A percentile compares a stretch with the other conserved stretches of the same genome.
These are phyloP conservation scores for Wickerhamiella kurtzmanii DNA, from an alignment of 805 yeast genomes.

Conservation along the genomic window DNA sequence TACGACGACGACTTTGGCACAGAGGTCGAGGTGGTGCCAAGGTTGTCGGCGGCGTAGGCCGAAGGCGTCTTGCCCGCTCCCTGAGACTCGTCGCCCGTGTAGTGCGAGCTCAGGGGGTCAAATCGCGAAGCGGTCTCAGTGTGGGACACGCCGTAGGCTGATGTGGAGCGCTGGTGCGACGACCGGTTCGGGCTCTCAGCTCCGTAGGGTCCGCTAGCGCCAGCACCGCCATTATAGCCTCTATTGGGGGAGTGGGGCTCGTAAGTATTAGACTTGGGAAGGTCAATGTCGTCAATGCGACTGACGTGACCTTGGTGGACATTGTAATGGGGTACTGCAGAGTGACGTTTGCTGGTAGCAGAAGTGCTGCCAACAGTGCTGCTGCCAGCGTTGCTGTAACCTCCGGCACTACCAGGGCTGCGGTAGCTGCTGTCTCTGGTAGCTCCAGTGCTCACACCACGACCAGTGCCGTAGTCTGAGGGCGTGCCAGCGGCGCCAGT, in stretches of 20 bases:
- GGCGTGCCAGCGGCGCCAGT: too few species aligned
- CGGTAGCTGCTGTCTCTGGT: not conserved
- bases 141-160: not conserved
- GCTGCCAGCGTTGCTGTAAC: not conserved
- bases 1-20: not conserved
- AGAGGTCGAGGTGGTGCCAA: not conserved
- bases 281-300: not conserved
- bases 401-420: not conserved
- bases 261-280: too few species aligned
- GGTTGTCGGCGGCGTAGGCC: not conserved
- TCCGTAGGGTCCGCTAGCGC: not conserved
- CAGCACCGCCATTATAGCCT: too few species aligned
- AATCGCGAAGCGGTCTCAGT: constrained; percentile 10
- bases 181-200: not conserved
- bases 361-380: not conserved
- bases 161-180: not conserved
- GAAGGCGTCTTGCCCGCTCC: too few species aligned
- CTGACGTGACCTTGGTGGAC: not conserved
- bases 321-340: not conserved
- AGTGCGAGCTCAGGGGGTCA: constrained; percentile 11
- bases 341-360: not conserved
- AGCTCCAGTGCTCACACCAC: not conserved
- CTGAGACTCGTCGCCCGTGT: not conserved
- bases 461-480: too few species aligned
- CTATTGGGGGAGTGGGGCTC: too few species aligned